Evolutionary conservation across 2,329 filamentous ascomycete species (phyloP), one percentile per base, ranked within the genome.

Genomic region (Colletotrichum plurivorum): DNA sequence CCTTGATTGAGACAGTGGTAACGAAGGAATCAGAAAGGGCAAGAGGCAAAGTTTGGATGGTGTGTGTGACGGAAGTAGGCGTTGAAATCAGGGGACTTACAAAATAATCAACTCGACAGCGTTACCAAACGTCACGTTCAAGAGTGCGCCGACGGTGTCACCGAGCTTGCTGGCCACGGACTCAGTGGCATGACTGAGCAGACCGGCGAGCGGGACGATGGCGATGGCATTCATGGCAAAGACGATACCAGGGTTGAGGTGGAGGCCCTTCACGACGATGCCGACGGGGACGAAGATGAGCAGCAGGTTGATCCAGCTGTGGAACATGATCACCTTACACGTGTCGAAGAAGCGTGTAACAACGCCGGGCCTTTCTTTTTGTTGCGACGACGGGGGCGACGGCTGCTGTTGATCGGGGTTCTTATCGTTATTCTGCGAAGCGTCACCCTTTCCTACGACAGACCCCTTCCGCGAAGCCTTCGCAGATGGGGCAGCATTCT

Each of bases 61-160:
- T 36, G 31, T 36, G 31, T 36, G 31, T 36, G 9, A 36, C 12
- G 9, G 27, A 45, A 31, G 25, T 25, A 18, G 12, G 15, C 1
- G 4, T 22, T n/a, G 13, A 18, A n/a, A 43, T 53, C 36, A 43
- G 58, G 60, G 63, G 51, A 76, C 84, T 77, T 78, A 87, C 84
- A 93, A 94, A 72, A 94, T 93, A 76, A 94, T 94, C 76, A 94
- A 80, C 79, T 94, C 92, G 25, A 94, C 92, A 22, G 92, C 91
- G 78, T 94, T 94, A 73, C 92, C 92, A 82, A 94, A 93, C 9
- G 92, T 93, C 69, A 94, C 90, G 75, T 94, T 94, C 77, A 94
- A 86, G 74, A 94, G 79, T 41, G 92, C 92, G 63, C 92, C 92
- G 53, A 93, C 82, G 4, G 91, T 91, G 76, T 94, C 92, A 60